Base-by-base conservation (phyloP, 306 rosid species). In the Citrullus mucosospermus region DNA sequence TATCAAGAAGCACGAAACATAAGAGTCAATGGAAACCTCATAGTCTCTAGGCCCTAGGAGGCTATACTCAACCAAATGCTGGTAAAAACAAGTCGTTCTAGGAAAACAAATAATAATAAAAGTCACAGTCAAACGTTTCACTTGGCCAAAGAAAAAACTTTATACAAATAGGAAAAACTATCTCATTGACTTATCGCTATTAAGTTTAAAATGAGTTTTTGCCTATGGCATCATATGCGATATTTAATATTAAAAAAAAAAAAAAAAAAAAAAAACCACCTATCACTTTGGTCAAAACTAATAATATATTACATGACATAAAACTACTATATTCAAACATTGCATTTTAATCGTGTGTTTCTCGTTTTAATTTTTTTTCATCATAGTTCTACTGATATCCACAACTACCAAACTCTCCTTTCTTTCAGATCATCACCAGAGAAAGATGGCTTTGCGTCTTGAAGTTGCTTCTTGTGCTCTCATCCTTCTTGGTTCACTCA, bases 381-480 rank as follows among this genome's bases (percentile, higher is more conserved):
- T 59, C 56, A 71, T 14, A 71, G 59, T 51, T 72, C 44, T 72
- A 30, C 58, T 70, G 58, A 70, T 70, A 44, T 70, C 58, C 56
- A 46, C 6, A 46, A 46, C 75, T 69, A 34, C 76, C 62, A 68
- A 73, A 73, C 48, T 74, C 48, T 53, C 18, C 48, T 74, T 72
- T 18, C 16, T 74, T 74, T 54, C 78, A 74, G 78, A 74, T 32
- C 62, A 72, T 70, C 76, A 51, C 25, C 77, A 72, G 59, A 28
- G 43, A 72, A 70, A 13, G 8, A 74, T 74, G 78, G 78, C 48
- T 53, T 74, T 53, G 78, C 78, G 30, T 51, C 48, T 74, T 74
- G 32, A 53, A 53, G 60, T 51, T 74, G 18, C 78, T 32, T 32
- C 48, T 74, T 74, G 78, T 53, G 53, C 46, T 53, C 17, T 53